These are phyloP conservation scores for Myxozyma vanderwaltii DNA, from an alignment of 805 yeast species.

Conservation along the genomic window DNA sequence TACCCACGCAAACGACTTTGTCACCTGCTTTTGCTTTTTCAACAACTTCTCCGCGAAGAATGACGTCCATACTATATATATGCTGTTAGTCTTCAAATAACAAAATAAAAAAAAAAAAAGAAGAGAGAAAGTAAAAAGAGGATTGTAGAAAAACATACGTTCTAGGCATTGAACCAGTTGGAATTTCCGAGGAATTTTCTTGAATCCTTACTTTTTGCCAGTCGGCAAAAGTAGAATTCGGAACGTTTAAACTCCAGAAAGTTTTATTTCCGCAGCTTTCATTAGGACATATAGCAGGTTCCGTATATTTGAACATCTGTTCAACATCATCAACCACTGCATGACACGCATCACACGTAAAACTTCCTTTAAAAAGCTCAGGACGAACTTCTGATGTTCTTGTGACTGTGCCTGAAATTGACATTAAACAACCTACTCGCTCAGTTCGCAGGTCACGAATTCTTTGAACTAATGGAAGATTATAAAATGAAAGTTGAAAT, in stretches of 20 bases:
- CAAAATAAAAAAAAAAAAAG: neutral
- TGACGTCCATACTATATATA: conserved; percentile 67
- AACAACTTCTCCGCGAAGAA: conserved; percentile 89
- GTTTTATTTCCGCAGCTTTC: conserved; percentile 86
- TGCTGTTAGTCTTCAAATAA: neutral
- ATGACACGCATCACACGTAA: conserved; percentile 85
- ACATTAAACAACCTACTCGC: conserved; percentile 78
- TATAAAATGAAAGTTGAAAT: conserved; percentile 88
- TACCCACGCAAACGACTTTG: conserved; percentile 88
- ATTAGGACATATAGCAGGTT: conserved; percentile 88
- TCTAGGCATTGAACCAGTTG: conserved; percentile 98
- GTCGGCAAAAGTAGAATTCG: conserved; percentile 85
- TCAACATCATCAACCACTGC: conserved; percentile 86
- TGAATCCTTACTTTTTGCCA: conserved; percentile 97
- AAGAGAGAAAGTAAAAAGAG: too few species aligned
- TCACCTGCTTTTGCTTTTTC: conserved; percentile 98
- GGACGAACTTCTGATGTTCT: conserved; percentile 96
- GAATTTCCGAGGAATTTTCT: conserved; percentile 94
- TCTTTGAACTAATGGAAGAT: conserved; percentile 77
- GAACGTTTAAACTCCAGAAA: conserved; percentile 78
- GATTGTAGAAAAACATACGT: too few species aligned
- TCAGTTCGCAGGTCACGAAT: conserved; percentile 90
- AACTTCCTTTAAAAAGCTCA: conserved; percentile 81
- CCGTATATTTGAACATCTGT: conserved; percentile 89
- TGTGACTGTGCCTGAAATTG: conserved; percentile 93